phyloP scores from a whole-genome alignment of 164 flowering plant species.

The Stephania yunnanensis region DNA sequence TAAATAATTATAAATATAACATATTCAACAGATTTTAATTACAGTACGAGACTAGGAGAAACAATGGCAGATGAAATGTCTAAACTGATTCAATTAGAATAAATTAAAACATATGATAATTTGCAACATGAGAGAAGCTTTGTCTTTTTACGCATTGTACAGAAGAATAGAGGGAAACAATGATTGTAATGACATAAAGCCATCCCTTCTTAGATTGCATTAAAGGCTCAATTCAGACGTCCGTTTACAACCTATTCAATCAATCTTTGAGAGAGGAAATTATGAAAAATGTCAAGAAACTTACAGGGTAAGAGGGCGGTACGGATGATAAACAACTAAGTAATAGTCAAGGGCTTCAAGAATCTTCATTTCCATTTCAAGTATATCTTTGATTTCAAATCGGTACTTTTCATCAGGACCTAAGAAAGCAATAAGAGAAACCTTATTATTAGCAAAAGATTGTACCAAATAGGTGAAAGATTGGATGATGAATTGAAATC shows the following conservation, averaged over 20 bases:
- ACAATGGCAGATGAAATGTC: too few relatives aligned
- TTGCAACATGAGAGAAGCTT: too few relatives aligned
- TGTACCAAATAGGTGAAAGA: background rate
- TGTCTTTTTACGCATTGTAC: too few relatives aligned
- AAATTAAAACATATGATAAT: too few relatives aligned
- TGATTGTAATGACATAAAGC: background rate
- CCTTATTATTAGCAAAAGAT: slow-evolving; percentile 8
- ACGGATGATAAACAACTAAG: slow-evolving; percentile 90
- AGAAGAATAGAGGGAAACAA: background rate
- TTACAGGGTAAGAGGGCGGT: slow-evolving; percentile 84
- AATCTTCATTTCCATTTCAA: slow-evolving; percentile 99
- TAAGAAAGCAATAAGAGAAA: slow-evolving; percentile 24
- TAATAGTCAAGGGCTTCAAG: slow-evolving; percentile 92
- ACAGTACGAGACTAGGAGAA: too few relatives aligned
- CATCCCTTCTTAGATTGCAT: background rate
- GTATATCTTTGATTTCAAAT: slow-evolving; percentile 83
- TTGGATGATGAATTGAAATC: background rate
- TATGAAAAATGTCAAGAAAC: slow-evolving; percentile 17
- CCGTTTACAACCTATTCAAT: background rate
- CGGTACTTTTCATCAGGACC: slow-evolving; percentile 78
- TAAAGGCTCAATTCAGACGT: background rate
- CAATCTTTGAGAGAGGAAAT: background rate
- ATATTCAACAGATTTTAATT: too few relatives aligned
- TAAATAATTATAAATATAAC: too few relatives aligned
- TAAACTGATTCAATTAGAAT: too few relatives aligned